These are phyloP conservation scores for Fusarium nanum DNA, from an alignment of 2,329 filamentous ascomycete species.

Conservation along the genomic window DNA sequence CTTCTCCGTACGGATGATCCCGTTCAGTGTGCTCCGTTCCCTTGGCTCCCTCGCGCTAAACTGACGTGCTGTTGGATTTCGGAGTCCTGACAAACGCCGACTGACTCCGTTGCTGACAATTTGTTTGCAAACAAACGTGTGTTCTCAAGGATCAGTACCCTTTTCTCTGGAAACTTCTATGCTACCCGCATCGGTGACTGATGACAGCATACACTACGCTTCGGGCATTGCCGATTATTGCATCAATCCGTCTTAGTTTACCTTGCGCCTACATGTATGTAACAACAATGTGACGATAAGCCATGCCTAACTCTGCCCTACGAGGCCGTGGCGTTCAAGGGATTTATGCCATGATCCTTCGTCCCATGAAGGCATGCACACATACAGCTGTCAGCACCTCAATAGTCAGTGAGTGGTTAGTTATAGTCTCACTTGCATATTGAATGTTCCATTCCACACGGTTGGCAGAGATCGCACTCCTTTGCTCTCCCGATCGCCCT, in stretches of 20 bases:
- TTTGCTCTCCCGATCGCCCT: not conserved
- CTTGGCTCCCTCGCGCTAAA: slow-evolving; percentile 31
- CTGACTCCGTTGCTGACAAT: slow-evolving; percentile 22
- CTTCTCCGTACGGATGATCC: not conserved
- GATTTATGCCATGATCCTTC: slow-evolving; percentile 22
- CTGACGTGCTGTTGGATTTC: slow-evolving; percentile 1
- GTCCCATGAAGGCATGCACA: slow-evolving; percentile 8
- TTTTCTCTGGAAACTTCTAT: not conserved
- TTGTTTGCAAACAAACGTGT: slow-evolving; percentile 6
- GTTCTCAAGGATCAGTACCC: slow-evolving; percentile 2
- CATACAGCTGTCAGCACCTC: slow-evolving; percentile 10
- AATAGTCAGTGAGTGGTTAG: not conserved
- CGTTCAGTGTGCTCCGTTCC: slow-evolving; percentile 8
- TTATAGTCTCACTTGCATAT: slow-evolving; percentile 21
- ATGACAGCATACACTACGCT: slow-evolving; percentile 18
- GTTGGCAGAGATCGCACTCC: slow-evolving; percentile 8
- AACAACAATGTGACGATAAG: slow-evolving; percentile 15
- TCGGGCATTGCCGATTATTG: slow-evolving; percentile 19
- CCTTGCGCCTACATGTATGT: slow-evolving; percentile 22
- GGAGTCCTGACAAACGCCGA: slow-evolving; percentile 9
- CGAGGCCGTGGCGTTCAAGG: slow-evolving; percentile 14
- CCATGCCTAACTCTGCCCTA: slow-evolving; percentile 24
- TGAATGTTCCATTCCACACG: slow-evolving; percentile 6
- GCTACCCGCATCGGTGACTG: slow-evolving; percentile 6
- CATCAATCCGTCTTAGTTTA: slow-evolving; percentile 7